A percentile compares a stretch with the other conserved stretches of the same genome.
phyloP scores from a whole-genome alignment of 208 protist genomes.

The Crithidia fasciculata region DNA sequence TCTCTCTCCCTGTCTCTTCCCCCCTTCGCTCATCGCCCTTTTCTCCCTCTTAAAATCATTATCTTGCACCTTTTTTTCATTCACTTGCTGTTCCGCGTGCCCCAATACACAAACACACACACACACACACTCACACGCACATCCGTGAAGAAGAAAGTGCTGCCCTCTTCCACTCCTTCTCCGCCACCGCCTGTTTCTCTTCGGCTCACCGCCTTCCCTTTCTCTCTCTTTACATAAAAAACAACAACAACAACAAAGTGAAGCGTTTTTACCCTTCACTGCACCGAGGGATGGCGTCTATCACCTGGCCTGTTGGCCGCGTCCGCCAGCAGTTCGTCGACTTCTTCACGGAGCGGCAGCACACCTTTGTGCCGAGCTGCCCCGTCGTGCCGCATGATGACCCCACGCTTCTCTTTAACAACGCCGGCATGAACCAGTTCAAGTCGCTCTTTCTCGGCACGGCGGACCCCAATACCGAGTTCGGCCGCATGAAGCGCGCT shows the following conservation, averaged over 20 bases:
- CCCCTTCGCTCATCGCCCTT: no score
- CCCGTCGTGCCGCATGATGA: conserved; percentile 96
- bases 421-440: conserved; percentile 98
- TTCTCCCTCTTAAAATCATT: no score
- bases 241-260: conserved; percentile 1
- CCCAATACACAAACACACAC: no score
- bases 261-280: conserved; percentile 30
- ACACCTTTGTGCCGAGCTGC: conserved; percentile 93
- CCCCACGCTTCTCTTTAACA: conserved; percentile 98
- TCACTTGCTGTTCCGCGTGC: no score
- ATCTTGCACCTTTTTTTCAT: no score
- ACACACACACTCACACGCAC: no score
- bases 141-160: no score
- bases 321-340: conserved; percentile 95
- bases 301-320: conserved; percentile 81
- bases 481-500: conserved; percentile 94
- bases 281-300: conserved; percentile 29
- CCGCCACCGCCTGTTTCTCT: background rate
- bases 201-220: conserved; percentile 1
- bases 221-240: conserved; percentile 16
- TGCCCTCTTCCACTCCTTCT: no score
- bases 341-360: conserved; percentile 93
- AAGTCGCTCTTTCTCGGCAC: conserved; percentile 98
- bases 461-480: conserved; percentile 92
- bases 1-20: no score